Evolutionary conservation across 164 flowering plant genomes (phyloP).

Genomic region (Vitis rotundifolia): DNA sequence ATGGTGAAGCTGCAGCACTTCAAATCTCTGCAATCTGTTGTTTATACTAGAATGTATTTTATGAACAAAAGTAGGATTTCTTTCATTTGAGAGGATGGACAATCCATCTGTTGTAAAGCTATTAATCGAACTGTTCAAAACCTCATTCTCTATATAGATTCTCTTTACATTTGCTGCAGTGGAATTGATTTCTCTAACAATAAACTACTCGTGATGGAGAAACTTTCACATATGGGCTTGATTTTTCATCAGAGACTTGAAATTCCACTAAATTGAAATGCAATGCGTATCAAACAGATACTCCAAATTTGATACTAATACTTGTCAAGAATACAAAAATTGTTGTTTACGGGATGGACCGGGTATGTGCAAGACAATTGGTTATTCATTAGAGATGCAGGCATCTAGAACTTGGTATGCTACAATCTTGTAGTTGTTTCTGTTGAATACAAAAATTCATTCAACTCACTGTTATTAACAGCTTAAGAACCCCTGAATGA

Average conservation of each 20-base stretch:
- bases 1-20: background rate
- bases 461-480: no score
- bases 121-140: background rate
- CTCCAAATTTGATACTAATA: background rate
- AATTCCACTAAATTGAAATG: background rate
- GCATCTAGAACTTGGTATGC: no score
- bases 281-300: no score
- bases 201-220: no score
- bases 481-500: no score
- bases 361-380: background rate
- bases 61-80: background rate
- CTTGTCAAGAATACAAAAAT: background rate
- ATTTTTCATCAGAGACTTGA: background rate
- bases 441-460: no score
- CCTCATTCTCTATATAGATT: no score
- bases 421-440: no score
- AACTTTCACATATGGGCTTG: no score
- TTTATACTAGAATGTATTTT: background rate
- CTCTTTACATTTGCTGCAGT: background rate
- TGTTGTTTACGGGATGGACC: background rate
- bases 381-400: no score
- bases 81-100: constrained; percentile 3
- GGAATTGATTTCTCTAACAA: background rate
- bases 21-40: background rate
- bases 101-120: constrained; percentile 3